Conservation (phyloP, 352 stramenopile genomes). For the Phytophthora colocasiae region DNA sequence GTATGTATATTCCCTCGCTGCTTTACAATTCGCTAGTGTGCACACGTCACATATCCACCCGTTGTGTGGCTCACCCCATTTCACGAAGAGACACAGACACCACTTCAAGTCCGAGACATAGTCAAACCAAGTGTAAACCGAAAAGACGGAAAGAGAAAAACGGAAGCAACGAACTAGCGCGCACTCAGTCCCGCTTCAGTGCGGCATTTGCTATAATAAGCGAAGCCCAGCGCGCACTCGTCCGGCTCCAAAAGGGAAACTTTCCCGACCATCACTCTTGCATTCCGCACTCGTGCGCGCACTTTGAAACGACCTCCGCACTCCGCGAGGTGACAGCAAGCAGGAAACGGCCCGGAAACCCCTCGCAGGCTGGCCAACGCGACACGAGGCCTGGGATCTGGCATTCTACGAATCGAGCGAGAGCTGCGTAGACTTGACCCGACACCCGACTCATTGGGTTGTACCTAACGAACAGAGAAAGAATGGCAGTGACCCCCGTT, state of each 20-base stretch:
- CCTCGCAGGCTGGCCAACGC: conserved; percentile 9
- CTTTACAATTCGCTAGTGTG: conserved; percentile 13
- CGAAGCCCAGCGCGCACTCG: conserved; percentile 25
- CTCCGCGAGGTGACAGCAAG: conserved; percentile 30
- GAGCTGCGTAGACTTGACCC: conserved; percentile 43
- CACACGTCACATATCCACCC: conserved; percentile 25
- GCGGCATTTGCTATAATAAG: conserved; percentile 39
- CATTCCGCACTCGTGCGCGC: conserved; percentile 35
- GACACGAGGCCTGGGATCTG: conserved; percentile 27
- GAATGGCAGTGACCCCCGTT: conserved; percentile 34
- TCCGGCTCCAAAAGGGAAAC: conserved; percentile 34
- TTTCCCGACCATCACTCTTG: conserved; percentile 38
- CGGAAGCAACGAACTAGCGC: conserved; percentile 25
- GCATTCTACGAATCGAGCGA: conserved; percentile 48
- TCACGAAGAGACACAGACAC: conserved; percentile 5
- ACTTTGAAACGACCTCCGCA: conserved; percentile 32
- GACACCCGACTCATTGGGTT: conserved; percentile 31
- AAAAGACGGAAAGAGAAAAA: conserved; percentile 42
- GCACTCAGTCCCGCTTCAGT: conserved; percentile 30
- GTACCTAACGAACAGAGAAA: conserved; percentile 18
- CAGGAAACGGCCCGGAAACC: conserved; percentile 38
- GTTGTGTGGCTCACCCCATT: conserved; percentile 13
- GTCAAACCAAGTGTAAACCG: conserved; percentile 18
- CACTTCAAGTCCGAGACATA: conserved; percentile 44
- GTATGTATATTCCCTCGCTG: not conserved